Evolutionary conservation across 2,329 filamentous ascomycete genomes (phyloP).

Genomic region (Alternaria sp.): DNA sequence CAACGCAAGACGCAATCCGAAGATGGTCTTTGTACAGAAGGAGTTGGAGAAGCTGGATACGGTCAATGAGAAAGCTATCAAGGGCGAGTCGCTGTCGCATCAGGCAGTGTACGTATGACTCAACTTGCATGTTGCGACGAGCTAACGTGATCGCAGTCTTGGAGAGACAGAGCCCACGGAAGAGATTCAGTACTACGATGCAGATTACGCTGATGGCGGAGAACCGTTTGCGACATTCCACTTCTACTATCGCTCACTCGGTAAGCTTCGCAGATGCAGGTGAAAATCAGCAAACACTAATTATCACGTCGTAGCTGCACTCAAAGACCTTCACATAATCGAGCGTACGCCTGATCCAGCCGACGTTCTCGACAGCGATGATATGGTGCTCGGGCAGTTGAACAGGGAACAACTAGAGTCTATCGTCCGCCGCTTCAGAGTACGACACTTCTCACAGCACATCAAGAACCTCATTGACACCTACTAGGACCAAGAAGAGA

Average conservation of each 20-base stretch:
- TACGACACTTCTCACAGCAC: background rate
- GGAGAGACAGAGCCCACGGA: background rate
- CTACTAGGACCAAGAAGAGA: background rate
- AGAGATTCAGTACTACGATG: constrained; percentile 9
- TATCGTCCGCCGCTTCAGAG: constrained; percentile 4
- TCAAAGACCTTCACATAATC: constrained; percentile 42
- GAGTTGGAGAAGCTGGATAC: constrained; percentile 22
- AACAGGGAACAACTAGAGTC: constrained; percentile 11
- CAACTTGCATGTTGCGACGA: background rate
- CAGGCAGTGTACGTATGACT: constrained; percentile 9
- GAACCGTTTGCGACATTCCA: constrained; percentile 22
- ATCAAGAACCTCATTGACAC: background rate
- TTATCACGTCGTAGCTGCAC: background rate
- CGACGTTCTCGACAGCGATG: constrained; percentile 6
- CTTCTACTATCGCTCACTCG: constrained; percentile 28
- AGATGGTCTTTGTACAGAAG: constrained; percentile 3
- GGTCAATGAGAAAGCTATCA: constrained; percentile 22
- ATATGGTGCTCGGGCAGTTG: constrained; percentile 3
- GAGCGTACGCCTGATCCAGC: constrained; percentile 26
- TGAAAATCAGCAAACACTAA: background rate
- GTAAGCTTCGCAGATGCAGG: constrained; percentile 1
- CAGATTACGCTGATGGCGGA: constrained; percentile 1
- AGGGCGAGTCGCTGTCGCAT: constrained; percentile 19
- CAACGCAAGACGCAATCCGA: background rate
- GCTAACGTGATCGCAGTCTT: constrained; percentile 2